Evolutionary conservation across 208 protist species (phyloP), one percentile per base, ranked within the genome.

Genomic region (Leishmania mexicana): DNA sequence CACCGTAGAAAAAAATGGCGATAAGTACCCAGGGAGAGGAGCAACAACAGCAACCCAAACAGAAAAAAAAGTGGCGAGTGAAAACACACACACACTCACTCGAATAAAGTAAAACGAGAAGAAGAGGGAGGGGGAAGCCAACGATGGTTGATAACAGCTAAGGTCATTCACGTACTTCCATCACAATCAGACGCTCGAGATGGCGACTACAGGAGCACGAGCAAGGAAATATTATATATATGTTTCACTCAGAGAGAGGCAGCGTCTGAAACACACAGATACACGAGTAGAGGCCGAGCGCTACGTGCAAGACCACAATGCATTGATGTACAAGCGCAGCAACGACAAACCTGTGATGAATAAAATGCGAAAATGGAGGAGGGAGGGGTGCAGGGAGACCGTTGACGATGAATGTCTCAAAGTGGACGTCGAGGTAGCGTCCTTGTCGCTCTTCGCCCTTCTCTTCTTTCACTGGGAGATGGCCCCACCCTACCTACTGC

Each of bases 71-170:
- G 35, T 8, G 15, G 31, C 17, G 64, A 68, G 28, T 2, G 0
- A 40, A 24, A 68, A 28, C 8, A 3, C 45, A 47, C 45, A 0
- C 45, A 49, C 42, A 11, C 8, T 35, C 31, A 35, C 31, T 35
- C 31, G 31, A 35, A 35, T 0, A 45, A 45, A 45, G 40, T 8
- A 45, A 45, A 45, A 2, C 45, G 11, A 49, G 45, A 49, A 72
- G 54, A 83, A 65, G 57, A 81, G 78, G 40, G 68, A 80, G 35
- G 68, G 38, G 45, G 64, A 45, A 76, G 49, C 13, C 4, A 80
- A 28, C 65, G 4, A 47, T n/a, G 31, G 72, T 58, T 21, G 40
- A 21, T 3, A 38, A 21, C 65, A 72, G 38, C 15, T 19, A 35
- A 21, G 40, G 35, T 40, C 65, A 74, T 24, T 8, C 24, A 74